Conservation (phyloP, 345 rosid genomes). For the Garcia nutans region DNA sequence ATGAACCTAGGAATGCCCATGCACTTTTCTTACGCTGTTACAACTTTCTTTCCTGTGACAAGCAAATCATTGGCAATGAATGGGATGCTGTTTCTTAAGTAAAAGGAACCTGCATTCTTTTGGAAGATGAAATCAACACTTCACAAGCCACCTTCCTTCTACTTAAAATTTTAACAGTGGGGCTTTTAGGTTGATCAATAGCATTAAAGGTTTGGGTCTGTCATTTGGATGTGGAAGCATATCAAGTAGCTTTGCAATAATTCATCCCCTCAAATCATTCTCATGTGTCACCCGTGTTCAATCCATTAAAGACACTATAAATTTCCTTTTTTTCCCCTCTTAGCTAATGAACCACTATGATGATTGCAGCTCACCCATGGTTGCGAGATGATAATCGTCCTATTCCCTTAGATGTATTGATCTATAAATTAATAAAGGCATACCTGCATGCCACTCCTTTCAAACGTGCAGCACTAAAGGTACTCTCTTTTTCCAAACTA, state of each 20-base stretch:
- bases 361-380: conserved; percentile 89
- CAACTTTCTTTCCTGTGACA: background rate
- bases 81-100: background rate
- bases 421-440: conserved; percentile 73
- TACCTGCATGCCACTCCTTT: conserved; percentile 75
- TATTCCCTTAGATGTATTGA: conserved; percentile 70
- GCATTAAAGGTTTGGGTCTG: background rate
- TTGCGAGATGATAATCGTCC: conserved; percentile 52
- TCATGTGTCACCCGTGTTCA: background rate
- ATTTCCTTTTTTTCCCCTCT: background rate
- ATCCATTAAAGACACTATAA: no score
- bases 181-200: background rate
- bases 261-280: background rate
- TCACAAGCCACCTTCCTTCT: no score
- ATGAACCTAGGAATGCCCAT: background rate
- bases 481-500: conserved; percentile 16
- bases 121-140: background rate
- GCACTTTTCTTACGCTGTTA: background rate
- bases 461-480: conserved; percentile 84
- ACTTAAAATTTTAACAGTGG: background rate
- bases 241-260: no score
- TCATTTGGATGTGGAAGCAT: background rate
- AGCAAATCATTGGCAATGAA: background rate
- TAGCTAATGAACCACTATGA: conserved; percentile 3
- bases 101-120: background rate